Evolutionary conservation across 2,329 filamentous ascomycete genomes (phyloP).

Genomic region (Hortaea werneckii): DNA sequence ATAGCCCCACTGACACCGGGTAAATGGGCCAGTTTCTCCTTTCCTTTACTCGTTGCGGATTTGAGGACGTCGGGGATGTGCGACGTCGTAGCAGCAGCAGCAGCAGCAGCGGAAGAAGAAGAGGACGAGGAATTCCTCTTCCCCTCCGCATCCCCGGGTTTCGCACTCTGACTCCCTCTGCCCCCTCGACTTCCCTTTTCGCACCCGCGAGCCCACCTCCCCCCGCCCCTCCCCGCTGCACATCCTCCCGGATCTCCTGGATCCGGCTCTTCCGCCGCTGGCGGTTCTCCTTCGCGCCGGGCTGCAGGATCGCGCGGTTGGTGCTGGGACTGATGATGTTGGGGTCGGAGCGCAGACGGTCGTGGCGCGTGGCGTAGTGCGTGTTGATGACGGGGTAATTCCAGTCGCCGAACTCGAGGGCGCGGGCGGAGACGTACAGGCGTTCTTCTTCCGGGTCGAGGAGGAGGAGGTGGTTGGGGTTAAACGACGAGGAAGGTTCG

Average conservation of each 20-base stretch:
- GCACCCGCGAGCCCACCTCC: slow-evolving; percentile 17
- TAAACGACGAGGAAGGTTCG: too few relatives aligned
- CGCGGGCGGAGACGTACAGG: slow-evolving; percentile 59
- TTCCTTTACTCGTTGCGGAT: slow-evolving; percentile 14
- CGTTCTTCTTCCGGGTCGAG: slow-evolving; percentile 62
- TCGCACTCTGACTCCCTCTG: background rate
- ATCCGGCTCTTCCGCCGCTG: slow-evolving; percentile 39
- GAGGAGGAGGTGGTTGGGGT: slow-evolving; percentile 9
- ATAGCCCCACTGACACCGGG: slow-evolving; percentile 29
- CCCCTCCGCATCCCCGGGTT: background rate
- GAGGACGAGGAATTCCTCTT: too few relatives aligned
- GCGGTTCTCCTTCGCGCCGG: slow-evolving; percentile 37
- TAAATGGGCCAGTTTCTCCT: slow-evolving; percentile 14
- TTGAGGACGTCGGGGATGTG: slow-evolving; percentile 5
- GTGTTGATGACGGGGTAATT: slow-evolving; percentile 94
- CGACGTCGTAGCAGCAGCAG: too few relatives aligned
- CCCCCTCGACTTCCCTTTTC: background rate
- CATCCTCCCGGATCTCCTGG: slow-evolving; percentile 31
- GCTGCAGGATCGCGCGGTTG: slow-evolving; percentile 45
- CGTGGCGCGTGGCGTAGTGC: slow-evolving; percentile 61
- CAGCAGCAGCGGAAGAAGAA: too few relatives aligned
- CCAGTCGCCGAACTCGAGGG: slow-evolving; percentile 79
- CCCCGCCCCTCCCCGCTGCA: slow-evolving; percentile 28
- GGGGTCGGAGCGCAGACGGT: slow-evolving; percentile 47
- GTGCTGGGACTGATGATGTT: slow-evolving; percentile 45